Evolutionary conservation across 768 basidiomycete species (phyloP), one percentile per base, ranked within the genome.

Genomic region (Polyporus arcularius): DNA sequence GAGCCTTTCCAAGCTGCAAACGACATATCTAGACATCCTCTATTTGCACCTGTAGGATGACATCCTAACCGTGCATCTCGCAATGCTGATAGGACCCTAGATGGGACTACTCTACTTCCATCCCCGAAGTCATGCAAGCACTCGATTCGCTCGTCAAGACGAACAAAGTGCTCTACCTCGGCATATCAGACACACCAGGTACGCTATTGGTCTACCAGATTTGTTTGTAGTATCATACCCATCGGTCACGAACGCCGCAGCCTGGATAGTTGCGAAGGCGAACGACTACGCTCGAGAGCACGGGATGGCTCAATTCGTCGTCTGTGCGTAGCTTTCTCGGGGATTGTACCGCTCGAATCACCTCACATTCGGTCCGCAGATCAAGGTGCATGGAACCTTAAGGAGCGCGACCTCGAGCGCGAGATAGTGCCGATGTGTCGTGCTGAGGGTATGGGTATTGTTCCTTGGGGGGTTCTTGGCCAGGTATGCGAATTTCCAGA

Each of bases 31-130:
- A 56, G 81, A 81, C 60, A 66, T 82, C 35, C 66, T 81, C 18
- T 81, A 81, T 65, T 48, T 81, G 1, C 79, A 80, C 62, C 75
- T 70, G 68, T 74, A 74, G 75, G 79, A 77, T 32, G 74, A 74
- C 31, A 73, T 75, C 12, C 65, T 26, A 26, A 26, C 21, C 21
- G 21, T 26, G 21, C 76, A 4, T 76, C 76, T 57, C 55, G 64
- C n/a, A 26, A 26, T 26, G 21, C 21, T 26, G 21, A 26, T 26
- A 26, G 21, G 21, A 26, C 21, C 21, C 11, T 41, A 69, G 68
- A 68, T 74, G 78, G 79, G 79, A 80, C 63, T 78, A 74, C 59
- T 64, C 75, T 1, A 76, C 76, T 16, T 68, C 70, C 21, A 71
- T 81, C 50, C 72, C 74, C 47, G 80, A 81, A 61, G 56, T 80